Percentiles rank a stretch among this genome's conserved stretches.
Conservation (phyloP, 2,329 filamentous ascomycete species). For the Nemania serpens region DNA sequence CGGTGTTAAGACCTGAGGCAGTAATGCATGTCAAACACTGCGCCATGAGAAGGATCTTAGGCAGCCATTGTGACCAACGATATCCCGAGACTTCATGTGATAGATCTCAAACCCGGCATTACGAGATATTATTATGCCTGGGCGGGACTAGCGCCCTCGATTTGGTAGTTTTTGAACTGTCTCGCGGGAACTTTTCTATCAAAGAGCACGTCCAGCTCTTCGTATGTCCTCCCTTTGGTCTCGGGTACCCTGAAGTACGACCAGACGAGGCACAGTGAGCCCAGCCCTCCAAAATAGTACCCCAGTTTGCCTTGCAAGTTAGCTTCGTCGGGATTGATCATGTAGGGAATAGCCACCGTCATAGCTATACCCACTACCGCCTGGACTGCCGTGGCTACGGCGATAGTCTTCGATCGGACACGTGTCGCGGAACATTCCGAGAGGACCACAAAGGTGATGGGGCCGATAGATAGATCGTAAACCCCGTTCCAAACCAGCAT, state of each 20-base stretch:
- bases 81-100: not conserved
- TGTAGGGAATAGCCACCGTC: slow-evolving; percentile 51
- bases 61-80: slow-evolving; percentile 6
- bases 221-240: slow-evolving; percentile 41
- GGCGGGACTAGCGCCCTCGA: slow-evolving; percentile 28
- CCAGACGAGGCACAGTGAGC: slow-evolving; percentile 44
- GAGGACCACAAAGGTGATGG: slow-evolving; percentile 58
- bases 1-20: no score
- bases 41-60: slow-evolving; percentile 12
- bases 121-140: no score
- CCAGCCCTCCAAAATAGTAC: slow-evolving; percentile 48
- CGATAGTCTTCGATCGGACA: slow-evolving; percentile 51
- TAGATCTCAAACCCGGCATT: no score
- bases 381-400: slow-evolving; percentile 50
- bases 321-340: slow-evolving; percentile 50
- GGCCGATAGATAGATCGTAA: slow-evolving; percentile 58
- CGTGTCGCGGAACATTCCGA: slow-evolving; percentile 55
- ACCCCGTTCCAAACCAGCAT: slow-evolving; percentile 56
- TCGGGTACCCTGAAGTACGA: slow-evolving; percentile 43
- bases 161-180: slow-evolving; percentile 39
- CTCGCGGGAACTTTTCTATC: slow-evolving; percentile 40
- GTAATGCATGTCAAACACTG: slow-evolving; percentile 4
- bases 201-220: slow-evolving; percentile 42
- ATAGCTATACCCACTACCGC: slow-evolving; percentile 48
- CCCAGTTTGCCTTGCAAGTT: slow-evolving; percentile 50